These are phyloP conservation scores for Tolypocladium inflatum DNA, from an alignment of 2,329 filamentous ascomycete genomes.

Conservation along the genomic window DNA sequence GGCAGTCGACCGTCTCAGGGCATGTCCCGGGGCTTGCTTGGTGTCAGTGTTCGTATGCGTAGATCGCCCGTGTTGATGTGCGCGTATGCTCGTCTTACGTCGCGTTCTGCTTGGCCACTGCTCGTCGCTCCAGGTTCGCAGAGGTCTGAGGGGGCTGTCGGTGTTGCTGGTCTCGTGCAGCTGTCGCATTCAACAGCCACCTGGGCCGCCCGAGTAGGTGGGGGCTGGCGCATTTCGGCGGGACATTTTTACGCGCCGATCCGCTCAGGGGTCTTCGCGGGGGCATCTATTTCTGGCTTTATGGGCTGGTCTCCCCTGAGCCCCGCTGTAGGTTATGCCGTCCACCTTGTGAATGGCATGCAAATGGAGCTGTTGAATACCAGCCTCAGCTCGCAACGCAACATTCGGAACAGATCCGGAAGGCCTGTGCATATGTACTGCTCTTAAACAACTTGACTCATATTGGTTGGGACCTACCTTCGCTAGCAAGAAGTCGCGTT, in stretches of 20 bases:
- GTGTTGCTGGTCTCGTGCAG: background rate
- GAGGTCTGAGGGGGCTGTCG: background rate
- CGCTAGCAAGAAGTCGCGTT: too few relatives aligned
- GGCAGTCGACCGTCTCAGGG: background rate
- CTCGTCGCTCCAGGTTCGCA: background rate
- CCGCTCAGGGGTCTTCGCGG: background rate
- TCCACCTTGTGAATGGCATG: too few relatives aligned
- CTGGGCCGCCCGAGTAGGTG: background rate
- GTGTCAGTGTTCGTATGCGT: background rate
- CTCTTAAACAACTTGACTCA: too few relatives aligned
- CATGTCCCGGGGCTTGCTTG: background rate
- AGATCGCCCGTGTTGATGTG: background rate
- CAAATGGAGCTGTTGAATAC: too few relatives aligned
- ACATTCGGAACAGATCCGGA: too few relatives aligned
- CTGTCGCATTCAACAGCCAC: background rate
- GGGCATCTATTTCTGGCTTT: background rate
- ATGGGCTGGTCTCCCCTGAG: too few relatives aligned
- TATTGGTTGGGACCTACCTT: too few relatives aligned
- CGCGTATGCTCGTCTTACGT: background rate
- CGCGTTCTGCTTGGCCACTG: background rate
- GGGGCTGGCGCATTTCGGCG: constrained; percentile 1
- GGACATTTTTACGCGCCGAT: constrained; percentile 5
- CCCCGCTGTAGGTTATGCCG: too few relatives aligned
- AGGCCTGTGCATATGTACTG: too few relatives aligned
- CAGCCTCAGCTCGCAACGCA: too few relatives aligned